These are phyloP conservation scores for Tremellales sp. DNA, from an alignment of 1,284 basidiomycete species.

Conservation along the genomic window DNA sequence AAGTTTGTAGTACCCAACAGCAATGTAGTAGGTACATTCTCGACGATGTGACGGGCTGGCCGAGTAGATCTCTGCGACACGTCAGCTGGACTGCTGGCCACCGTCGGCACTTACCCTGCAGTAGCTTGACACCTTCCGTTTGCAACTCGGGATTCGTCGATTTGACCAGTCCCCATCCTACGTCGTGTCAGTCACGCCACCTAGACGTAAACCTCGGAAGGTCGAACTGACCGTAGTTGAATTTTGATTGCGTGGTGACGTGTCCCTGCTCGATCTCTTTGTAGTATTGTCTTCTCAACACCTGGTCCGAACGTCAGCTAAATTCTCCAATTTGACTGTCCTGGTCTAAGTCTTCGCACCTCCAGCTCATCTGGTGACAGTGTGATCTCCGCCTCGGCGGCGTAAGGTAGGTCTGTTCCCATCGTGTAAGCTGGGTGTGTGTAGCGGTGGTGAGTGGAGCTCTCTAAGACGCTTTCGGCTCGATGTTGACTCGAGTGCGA, in stretches of 20 bases:
- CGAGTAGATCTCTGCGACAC: constrained; percentile 76
- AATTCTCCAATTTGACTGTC: too few relatives aligned
- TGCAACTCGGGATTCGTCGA: constrained; percentile 76
- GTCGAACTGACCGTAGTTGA: constrained; percentile 76
- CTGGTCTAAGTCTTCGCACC: constrained; percentile 55
- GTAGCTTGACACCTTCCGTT: constrained; percentile 80
- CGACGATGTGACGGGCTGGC: constrained; percentile 79
- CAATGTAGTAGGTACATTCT: constrained; percentile 96
- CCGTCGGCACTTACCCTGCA: constrained; percentile 66
- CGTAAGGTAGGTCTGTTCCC: constrained; percentile 84
- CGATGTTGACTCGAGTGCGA: too few relatives aligned
- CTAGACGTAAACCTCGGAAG: too few relatives aligned
- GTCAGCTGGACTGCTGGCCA: not conserved
- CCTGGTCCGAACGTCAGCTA: constrained; percentile 54
- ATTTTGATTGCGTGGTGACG: constrained; percentile 91
- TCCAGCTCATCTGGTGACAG: constrained; percentile 85
- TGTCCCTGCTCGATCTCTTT: constrained; percentile 79
- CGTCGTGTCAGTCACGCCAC: not conserved
- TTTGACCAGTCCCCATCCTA: constrained; percentile 84
- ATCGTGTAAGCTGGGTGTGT: constrained; percentile 29
- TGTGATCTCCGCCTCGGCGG: constrained; percentile 87
- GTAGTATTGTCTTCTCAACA: constrained; percentile 79
- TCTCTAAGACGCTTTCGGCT: too few relatives aligned
- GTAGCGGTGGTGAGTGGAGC: not conserved
- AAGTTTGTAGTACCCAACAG: constrained; percentile 95